Evolutionary conservation across 768 basidiomycete genomes (phyloP), one percentile per base, ranked within the genome.

Genomic region (Daedaleopsis nitida): DNA sequence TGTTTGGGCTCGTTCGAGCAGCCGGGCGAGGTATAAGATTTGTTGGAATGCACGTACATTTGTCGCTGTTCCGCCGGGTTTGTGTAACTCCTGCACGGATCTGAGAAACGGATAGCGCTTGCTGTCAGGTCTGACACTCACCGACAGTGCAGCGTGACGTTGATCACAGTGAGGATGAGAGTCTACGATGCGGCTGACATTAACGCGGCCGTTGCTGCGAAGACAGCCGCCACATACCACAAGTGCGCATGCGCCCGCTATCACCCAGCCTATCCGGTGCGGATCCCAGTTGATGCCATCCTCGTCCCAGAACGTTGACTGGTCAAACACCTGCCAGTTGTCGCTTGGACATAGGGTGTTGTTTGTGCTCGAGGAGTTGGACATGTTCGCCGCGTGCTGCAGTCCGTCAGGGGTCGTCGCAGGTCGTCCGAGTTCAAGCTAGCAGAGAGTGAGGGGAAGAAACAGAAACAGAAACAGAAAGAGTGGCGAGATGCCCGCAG

Each of bases 1-100:
- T 16, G 24, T 6, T n/a, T n/a, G n/a, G 19, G 19, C 32, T 47
- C 6, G 12, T 17, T n/a, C 44, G 10, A 32, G 16, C 11, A 24
- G 3, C 8, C 11, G 45, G 0, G 2, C 47, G 47, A 24, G 23
- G 3, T 2, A 10, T 27, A n/a, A 32, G 24, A 42, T n/a, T 37
- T 48, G 23, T 24, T 51, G 44, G 45, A 50, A 52, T 14, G 48
- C 16, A 62, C 70, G 67, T 68, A 91, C 92, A 93, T 84, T 75
- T 94, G 92, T 55, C 91, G 86, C 71, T 94, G 92, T 70, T 94
- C 86, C 43, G 74, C 73, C 8, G 79, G 88, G 49, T 86, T 86
- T 43, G 80, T 86, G 66, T 93, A 93, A 69, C 86, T 86, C 64
- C 90, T 92, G 67, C 42, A 65, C 39, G n/a, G 23, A 5, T 3